These are phyloP conservation scores for Mucuna pruriens DNA, from an alignment of 306 rosid species.

Conservation along the genomic window DNA sequence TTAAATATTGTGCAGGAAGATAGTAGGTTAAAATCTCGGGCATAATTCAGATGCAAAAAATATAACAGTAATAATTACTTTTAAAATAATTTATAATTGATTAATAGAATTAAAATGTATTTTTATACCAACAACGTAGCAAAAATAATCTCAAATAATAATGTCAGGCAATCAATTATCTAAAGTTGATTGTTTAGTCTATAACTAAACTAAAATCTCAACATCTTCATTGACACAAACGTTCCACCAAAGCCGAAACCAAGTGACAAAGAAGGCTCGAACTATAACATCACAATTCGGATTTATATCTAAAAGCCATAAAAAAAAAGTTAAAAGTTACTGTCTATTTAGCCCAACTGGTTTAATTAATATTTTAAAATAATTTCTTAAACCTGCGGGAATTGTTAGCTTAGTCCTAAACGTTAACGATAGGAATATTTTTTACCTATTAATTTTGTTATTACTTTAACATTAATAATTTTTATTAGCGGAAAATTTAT, in stretches of 20 bases:
- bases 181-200: background rate
- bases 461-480: background rate
- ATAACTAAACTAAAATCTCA: conserved; percentile 10
- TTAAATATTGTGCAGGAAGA: too few relatives aligned
- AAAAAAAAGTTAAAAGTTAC: background rate
- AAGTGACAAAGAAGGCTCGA: conserved; percentile 14
- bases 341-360: background rate
- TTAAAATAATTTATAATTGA: too few relatives aligned
- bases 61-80: too few relatives aligned
- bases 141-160: background rate
- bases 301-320: background rate
- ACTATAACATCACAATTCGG: conserved; percentile 24
- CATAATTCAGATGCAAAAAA: too few relatives aligned
- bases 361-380: background rate
- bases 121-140: background rate
- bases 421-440: background rate
- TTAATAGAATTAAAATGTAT: too few relatives aligned
- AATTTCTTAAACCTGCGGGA: background rate
- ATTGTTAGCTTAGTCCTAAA: background rate
- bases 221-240: background rate
- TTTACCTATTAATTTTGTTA: background rate
- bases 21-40: too few relatives aligned
- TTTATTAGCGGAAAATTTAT: background rate
- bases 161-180: conserved; percentile 7
- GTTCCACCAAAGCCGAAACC: conserved; percentile 1